Percentiles rank a stretch among this genome's conserved stretches.
These are phyloP conservation scores for Barnettozyma sucrosica DNA, from an alignment of 805 yeast genomes.

Conservation along the genomic window DNA sequence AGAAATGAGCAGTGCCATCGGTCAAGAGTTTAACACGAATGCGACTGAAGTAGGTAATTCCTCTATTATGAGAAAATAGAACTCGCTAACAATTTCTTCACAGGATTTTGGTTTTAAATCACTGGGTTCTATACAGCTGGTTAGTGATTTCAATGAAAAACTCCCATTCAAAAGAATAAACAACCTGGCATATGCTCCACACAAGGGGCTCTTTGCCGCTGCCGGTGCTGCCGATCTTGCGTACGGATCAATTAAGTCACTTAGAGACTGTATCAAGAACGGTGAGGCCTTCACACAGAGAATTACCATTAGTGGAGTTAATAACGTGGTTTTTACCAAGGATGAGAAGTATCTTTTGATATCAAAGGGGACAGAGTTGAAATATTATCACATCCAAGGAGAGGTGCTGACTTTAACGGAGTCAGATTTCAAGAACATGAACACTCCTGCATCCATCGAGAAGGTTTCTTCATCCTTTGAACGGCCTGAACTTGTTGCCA, in stretches of 20 bases:
- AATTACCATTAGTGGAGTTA: slow-evolving; percentile 20
- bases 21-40: slow-evolving; percentile 15
- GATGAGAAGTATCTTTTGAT: slow-evolving; percentile 29
- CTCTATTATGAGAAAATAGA: not conserved
- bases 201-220: slow-evolving; percentile 31
- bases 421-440: slow-evolving; percentile 11
- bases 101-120: slow-evolving; percentile 40
- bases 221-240: slow-evolving; percentile 32
- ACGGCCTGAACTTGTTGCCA: slow-evolving; percentile 13
- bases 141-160: slow-evolving; percentile 30
- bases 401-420: not conserved
- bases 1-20: slow-evolving; percentile 12
- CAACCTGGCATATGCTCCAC: slow-evolving; percentile 34
- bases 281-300: slow-evolving; percentile 10
- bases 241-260: slow-evolving; percentile 29
- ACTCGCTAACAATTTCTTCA: slow-evolving; percentile 10
- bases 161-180: slow-evolving; percentile 31
- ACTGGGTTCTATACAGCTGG: slow-evolving; percentile 30
- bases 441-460: slow-evolving; percentile 12
- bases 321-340: slow-evolving; percentile 27
- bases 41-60: slow-evolving; percentile 18
- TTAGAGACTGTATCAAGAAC: slow-evolving; percentile 28
- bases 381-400: slow-evolving; percentile 5
- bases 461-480: slow-evolving; percentile 22
- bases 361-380: slow-evolving; percentile 21